Conservation (phyloP, 2,329 filamentous ascomycete genomes). For the Ceratocystis lukuohia region DNA sequence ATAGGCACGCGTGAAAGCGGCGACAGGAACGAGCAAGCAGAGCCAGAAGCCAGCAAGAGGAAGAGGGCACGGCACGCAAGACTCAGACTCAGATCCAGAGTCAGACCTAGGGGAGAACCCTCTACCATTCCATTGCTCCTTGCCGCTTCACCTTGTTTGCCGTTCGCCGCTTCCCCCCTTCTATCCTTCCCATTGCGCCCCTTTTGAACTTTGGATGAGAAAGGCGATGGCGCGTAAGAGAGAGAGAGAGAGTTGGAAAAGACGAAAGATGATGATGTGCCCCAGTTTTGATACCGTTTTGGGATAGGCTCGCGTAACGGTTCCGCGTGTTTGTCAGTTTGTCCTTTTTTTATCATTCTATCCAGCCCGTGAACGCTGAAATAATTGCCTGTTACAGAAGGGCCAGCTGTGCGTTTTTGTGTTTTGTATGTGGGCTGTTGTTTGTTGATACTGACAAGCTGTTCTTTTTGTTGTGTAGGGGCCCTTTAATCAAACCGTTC, state of each 20-base stretch:
- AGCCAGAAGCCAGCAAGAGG: not conserved
- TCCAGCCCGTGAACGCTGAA: not conserved
- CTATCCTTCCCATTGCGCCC: not conserved
- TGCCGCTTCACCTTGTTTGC: too few relatives aligned
- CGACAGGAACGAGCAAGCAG: not conserved
- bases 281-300: not conserved
- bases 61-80: too few relatives aligned
- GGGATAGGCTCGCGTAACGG: not conserved
- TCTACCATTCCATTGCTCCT: not conserved
- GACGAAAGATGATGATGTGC: not conserved
- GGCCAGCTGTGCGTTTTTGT: not conserved
- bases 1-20: too few relatives aligned
- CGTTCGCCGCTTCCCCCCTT: not conserved
- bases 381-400: not conserved
- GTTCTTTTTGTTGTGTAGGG: not conserved
- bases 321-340: constrained; percentile 2
- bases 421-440: not conserved
- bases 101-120: not conserved
- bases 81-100: not conserved
- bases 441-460: not conserved
- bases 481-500: not conserved
- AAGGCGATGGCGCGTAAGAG: not conserved
- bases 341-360: not conserved
- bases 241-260: not conserved
- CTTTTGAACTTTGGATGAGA: not conserved